phyloP scores from a whole-genome alignment of 2,329 filamentous ascomycete species.

The Colletotrichum sp. region DNA sequence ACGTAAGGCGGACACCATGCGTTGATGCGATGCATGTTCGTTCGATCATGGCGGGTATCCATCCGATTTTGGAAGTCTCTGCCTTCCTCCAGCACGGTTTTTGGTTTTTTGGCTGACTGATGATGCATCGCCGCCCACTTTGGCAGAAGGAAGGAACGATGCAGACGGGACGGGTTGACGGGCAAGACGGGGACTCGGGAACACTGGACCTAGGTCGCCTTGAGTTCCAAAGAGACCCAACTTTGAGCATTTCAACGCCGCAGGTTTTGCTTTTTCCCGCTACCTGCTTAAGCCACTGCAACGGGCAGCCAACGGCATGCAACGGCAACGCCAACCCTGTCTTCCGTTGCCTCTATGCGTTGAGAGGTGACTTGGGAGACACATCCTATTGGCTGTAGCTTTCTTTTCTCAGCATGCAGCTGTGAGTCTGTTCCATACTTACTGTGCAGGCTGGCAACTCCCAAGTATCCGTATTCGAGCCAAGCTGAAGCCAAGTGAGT shows the following conservation, averaged over 20 bases:
- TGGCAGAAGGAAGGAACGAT: background rate
- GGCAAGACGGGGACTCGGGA: background rate
- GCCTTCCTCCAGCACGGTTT: background rate
- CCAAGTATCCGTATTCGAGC: background rate
- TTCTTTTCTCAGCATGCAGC: background rate
- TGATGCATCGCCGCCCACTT: slow-evolving; percentile 8
- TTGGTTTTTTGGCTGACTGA: background rate
- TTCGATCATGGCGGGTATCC: slow-evolving; percentile 7
- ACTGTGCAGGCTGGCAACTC: background rate
- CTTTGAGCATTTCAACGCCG: background rate
- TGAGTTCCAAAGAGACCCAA: background rate
- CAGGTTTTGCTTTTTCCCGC: slow-evolving; percentile 13
- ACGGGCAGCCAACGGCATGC: background rate
- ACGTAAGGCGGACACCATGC: slow-evolving; percentile 4
- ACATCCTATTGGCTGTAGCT: background rate
- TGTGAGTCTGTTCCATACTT: background rate
- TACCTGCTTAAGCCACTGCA: background rate
- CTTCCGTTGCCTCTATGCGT: background rate
- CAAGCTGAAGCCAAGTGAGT: background rate
- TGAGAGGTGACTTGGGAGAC: background rate
- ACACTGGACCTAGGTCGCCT: background rate
- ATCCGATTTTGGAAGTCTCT: background rate
- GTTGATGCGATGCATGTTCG: slow-evolving; percentile 6
- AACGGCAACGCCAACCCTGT: background rate
- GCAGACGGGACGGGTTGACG: background rate